Evolutionary conservation across 768 basidiomycete species (phyloP), one percentile per base, ranked within the genome.

Genomic region (Russula foetens): DNA sequence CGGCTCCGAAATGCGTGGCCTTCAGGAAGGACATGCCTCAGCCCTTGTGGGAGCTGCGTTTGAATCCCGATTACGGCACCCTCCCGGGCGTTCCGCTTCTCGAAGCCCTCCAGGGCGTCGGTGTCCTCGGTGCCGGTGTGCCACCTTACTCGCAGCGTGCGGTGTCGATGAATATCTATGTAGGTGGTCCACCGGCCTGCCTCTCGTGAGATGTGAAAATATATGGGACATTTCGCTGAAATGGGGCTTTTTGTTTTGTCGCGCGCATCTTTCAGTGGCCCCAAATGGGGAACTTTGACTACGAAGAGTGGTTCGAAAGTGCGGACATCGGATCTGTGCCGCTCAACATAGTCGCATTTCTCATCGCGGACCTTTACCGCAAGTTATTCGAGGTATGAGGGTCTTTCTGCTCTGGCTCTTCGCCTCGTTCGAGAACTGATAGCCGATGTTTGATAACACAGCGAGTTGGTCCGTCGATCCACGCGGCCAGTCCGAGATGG

Each of bases 221-320:
- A 11, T 33, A 41, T 19, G 2, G 21, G 29, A 7, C 23, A 23
- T 35, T 47, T 19, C 0, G 45, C 45, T 56, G 17, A 50, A 12
- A 17, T 19, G 39, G 24, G n/a, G 4, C 12, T 41, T 7, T 21
- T 11, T n/a, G 29, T 45, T n/a, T 2, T 12, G 26, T 4, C 19
- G 7, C 33, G 46, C 7, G 23, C 19, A 19, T 28, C 2, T 17
- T 51, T 44, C 15, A 61, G 60, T 61, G 60, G 60, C 60, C 60
- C 23, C 54, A 51, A 17, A 19, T 11, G 11, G 60, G 60, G 1
- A 7, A 26, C 15, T 31, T 51, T 15, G 60, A 61, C n/a, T 61
- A 61, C 19, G 60, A 61, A 41, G 55, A 56, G 28, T 61, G 55
- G 60, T 61, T 61, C 7, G 48, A 51, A 24, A 52, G 60, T 12